Evolutionary conservation across 2,329 filamentous ascomycete species (phyloP).

Genomic region (Calonectria hongkongensis): DNA sequence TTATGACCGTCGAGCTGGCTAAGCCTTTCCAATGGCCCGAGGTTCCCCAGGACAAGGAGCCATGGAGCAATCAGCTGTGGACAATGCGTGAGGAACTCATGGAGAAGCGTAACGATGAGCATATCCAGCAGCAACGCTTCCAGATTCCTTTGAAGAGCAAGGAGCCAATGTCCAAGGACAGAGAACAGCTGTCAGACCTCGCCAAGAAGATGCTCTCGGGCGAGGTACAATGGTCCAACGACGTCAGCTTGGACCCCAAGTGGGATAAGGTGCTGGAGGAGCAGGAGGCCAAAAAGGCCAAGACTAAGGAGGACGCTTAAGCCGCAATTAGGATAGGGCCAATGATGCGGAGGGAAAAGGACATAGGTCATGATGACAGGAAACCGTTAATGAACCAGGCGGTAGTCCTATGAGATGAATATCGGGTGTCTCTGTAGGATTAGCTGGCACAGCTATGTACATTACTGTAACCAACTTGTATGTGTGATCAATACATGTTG

Average conservation of each 20-base stretch:
- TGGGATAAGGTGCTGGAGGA: conserved; percentile 63
- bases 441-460: conserved; percentile 56
- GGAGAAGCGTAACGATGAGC: conserved; percentile 62
- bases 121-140: conserved; percentile 57
- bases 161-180: conserved; percentile 63
- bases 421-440: conserved; percentile 52
- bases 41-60: conserved; percentile 75
- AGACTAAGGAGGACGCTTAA: conserved; percentile 50
- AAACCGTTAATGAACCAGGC: conserved; percentile 50
- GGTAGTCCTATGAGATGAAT: conserved; percentile 42
- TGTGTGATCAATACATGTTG: conserved; percentile 47
- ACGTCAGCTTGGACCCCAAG: conserved; percentile 66
- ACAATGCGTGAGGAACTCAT: conserved; percentile 70
- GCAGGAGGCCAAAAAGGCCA: conserved; percentile 50
- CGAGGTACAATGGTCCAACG: conserved; percentile 76
- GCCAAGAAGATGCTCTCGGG: conserved; percentile 78
- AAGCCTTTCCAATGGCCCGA: conserved; percentile 93
- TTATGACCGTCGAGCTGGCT: conserved; percentile 94
- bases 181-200: conserved; percentile 74
- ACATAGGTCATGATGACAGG: conserved; percentile 35
- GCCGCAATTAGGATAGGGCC: conserved; percentile 16
- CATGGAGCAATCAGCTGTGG: conserved; percentile 79
- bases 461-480: conserved; percentile 56
- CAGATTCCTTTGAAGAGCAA: conserved; percentile 64
- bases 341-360: conserved; percentile 35